Conservation (phyloP, 1,284 basidiomycete genomes). For the Sutorius eximius region DNA sequence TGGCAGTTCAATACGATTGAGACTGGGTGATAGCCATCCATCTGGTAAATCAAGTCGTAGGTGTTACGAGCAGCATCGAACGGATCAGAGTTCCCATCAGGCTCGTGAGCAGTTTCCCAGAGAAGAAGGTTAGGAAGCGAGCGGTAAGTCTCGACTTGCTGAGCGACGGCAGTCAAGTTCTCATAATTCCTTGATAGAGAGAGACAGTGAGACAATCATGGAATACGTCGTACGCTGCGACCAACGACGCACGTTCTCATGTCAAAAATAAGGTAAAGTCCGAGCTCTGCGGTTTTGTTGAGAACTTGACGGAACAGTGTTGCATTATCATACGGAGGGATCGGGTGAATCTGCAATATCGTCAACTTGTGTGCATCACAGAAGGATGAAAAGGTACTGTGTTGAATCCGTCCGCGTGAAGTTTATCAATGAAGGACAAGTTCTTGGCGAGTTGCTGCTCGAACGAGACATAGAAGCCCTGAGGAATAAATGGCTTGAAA, state of each 20-base stretch:
- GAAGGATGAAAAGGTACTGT: slow-evolving; percentile 20
- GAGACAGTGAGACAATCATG: neutral
- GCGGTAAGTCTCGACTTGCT: slow-evolving; percentile 63
- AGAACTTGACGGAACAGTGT: slow-evolving; percentile 27
- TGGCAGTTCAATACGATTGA: slow-evolving; percentile 75
- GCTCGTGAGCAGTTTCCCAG: slow-evolving; percentile 78
- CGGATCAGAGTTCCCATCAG: slow-evolving; percentile 68
- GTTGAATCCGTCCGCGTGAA: slow-evolving; percentile 30
- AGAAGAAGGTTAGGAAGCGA: slow-evolving; percentile 65
- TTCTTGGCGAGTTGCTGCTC: slow-evolving; percentile 22
- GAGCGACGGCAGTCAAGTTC: slow-evolving; percentile 58
- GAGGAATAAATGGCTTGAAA: slow-evolving; percentile 31
- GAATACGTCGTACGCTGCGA: neutral
- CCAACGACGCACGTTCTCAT: slow-evolving; percentile 43
- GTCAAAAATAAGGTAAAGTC: slow-evolving; percentile 32
- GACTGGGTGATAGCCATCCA: slow-evolving; percentile 75
- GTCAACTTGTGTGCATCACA: neutral
- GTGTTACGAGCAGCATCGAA: slow-evolving; percentile 52
- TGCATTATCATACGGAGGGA: slow-evolving; percentile 30
- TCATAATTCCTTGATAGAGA: slow-evolving; percentile 43
- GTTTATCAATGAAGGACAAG: slow-evolving; percentile 20
- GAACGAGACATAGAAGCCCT: slow-evolving; percentile 32
- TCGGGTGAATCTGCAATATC: slow-evolving; percentile 28
- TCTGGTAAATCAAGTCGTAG: slow-evolving; percentile 60
- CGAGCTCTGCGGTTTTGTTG: slow-evolving; percentile 15